Evolutionary conservation across 805 yeast species (phyloP), one percentile per base, ranked within the genome.

Genomic region (Metschnikowia kunwiensis): DNA sequence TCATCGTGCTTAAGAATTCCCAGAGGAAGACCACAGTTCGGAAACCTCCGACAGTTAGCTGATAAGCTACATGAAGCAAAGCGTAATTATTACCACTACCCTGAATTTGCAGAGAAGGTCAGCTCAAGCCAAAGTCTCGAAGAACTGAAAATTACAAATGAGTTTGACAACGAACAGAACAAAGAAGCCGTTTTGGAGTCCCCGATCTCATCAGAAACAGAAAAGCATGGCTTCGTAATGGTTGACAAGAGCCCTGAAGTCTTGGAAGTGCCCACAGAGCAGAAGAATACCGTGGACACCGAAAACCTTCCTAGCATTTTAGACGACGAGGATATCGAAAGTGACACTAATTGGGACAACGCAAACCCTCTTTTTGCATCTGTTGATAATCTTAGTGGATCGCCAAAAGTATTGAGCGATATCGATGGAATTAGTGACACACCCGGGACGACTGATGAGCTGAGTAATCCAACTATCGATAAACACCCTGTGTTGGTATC

Each of bases 11-110:
- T 24, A n/a, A 24, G 3, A 3, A 11, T 24, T 11, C 26, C 26
- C 12, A 24, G 12, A 12, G 64, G 65, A 40, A 59, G 60, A 32
- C 70, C 71, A 2, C 53, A 44, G 16, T 67, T 77, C 47, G 57
- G 55, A 4, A 63, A 61, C 17, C 55, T 76, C 14, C 71, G 73
- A 8, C 40, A 40, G 1, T 50, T 65, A 38, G 55, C 62, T 2
- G 50, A 53, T 26, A 45, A 51, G 33, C 50, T 64, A 11, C 58
- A 61, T 3, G 54, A 52, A 10, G 23, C 47, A n/a, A 65, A 63
- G 37, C 47, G 51, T 14, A 51, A 54, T 5, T 60, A 50, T 34
- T 63, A 61, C 37, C 66, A 64, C 34, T 63, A 62, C 37, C 54
- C 60, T 10, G 53, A 49, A 7, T 50, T 37, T 38, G 28, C 29